Evolutionary conservation across 495 filamentous ascomycete genomes (phyloP), one percentile per base, ranked within the genome.

Genomic region (Trichoderma virens): DNA sequence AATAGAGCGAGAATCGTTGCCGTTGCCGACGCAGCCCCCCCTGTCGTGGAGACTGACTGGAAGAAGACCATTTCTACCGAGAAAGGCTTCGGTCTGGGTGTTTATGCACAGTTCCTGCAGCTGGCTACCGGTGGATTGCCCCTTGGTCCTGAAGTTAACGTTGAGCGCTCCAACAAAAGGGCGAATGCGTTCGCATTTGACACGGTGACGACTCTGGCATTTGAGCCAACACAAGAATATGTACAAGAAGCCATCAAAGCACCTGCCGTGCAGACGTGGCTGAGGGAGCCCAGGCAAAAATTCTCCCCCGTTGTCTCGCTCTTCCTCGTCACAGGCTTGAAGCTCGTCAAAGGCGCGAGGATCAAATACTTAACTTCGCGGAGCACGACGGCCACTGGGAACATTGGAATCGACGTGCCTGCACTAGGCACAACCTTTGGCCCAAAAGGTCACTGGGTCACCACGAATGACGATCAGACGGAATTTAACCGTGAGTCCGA

Each of bases 31-130:
- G 47, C 3, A 56, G 7, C 2, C 1, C 47, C 47, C 9, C 47
- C 47, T 16, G n/a, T 56, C 1, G 11, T 28, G 5, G 47, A 56
- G 25, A 56, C 20, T 3, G 47, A 56, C 28, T 56, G 47, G 47
- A 56, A 56, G 14, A 56, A 56, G 23, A 28, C 47, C 14, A 23
- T 56, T 70, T 73, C 72, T 25, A 60, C 61, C 51, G 63, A 72
- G 65, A 69, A 14, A 62, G 68, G 65, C 35, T 20, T 69, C 43
- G 69, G 67, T 38, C 64, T 67, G 28, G 72, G 72, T 59, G 71
- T 74, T 35, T 74, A 70, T 61, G 70, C 68, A 64, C 72, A 72
- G 65, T 75, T 73, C 66, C 67, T 75, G 64, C 70, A 74, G 70
- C 60, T 72, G 47, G 71, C 68, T 64, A 68, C 63, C 20, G 65